phyloP scores from a whole-genome alignment of 2,329 filamentous ascomycete species.

The Aplosporella prunicola region DNA sequence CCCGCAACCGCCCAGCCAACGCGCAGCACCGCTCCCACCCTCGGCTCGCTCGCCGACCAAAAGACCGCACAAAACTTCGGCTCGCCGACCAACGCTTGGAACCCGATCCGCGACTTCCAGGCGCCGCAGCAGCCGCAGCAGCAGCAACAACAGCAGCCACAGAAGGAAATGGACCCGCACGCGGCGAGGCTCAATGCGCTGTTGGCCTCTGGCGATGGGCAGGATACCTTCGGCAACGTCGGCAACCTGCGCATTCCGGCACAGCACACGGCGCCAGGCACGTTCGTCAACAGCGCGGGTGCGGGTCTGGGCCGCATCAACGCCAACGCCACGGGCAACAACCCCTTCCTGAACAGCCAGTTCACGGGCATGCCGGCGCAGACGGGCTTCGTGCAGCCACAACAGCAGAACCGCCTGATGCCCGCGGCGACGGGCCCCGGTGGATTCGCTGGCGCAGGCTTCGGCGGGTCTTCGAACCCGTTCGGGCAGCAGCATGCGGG shows the following conservation, averaged over 20 bases:
- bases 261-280: slow-evolving; percentile 92
- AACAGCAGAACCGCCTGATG: slow-evolving; percentile 32
- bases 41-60: slow-evolving; percentile 73
- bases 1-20: slow-evolving; percentile 48
- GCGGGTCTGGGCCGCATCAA: slow-evolving; percentile 66
- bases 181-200: slow-evolving; percentile 74
- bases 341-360: slow-evolving; percentile 79
- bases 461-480: slow-evolving; percentile 42
- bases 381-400: slow-evolving; percentile 18
- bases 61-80: slow-evolving; percentile 59
- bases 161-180: slow-evolving; percentile 45
- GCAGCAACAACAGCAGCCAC: slow-evolving; percentile 34
- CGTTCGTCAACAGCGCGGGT: slow-evolving; percentile 92
- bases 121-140: slow-evolving; percentile 31
- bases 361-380: slow-evolving; percentile 59
- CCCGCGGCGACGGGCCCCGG: slow-evolving; percentile 45
- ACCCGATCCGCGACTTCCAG: slow-evolving; percentile 37
- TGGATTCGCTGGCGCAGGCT: slow-evolving; percentile 35
- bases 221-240: slow-evolving; percentile 97
- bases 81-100: slow-evolving; percentile 44
- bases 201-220: slow-evolving; percentile 77
- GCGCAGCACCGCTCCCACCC: slow-evolving; percentile 52
- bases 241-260: slow-evolving; percentile 90
- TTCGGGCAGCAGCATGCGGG: slow-evolving; percentile 46
- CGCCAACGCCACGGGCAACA: slow-evolving; percentile 60